Evolutionary conservation across 441 rosid genomes (phyloP), one percentile per base, ranked within the genome.

Genomic region (Dalechampia spathulata): DNA sequence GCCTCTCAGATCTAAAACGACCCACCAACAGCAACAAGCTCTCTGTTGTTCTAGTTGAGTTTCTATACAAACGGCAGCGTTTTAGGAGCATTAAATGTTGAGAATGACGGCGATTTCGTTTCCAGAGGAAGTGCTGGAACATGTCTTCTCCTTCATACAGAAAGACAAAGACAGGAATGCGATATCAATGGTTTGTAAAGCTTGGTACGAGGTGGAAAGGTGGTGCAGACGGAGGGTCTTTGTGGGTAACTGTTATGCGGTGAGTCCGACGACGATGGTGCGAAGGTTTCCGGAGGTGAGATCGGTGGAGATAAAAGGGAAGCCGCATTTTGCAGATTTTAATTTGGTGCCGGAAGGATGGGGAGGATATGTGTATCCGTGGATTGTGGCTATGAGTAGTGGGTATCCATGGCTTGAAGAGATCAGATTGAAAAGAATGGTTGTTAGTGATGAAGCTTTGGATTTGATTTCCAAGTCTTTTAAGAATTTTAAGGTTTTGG

Each of bases 281-380:
- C 49, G 73, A 43, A 73, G 96, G 75, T 90, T 90, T 70, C 98
- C 92, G 37, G 82, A 78, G 38, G 55, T 87, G 62, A 82, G 95
- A 78, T 85, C 95, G 73, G 47, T 90, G 41, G 83, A 75, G 80
- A 73, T 90, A 20, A 90, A 90, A 52, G 98, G 98, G 58, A 90
- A 90, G 74, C 96, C 98, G 20, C 94, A 87, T 74, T 90, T 90
- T 19, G 94, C 96, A 0, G 98, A 91, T 67, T 91, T 85, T 72
- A 74, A 81, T 67, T 74, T 91, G 55, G 96, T 91, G n/a, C 98
- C 98, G 5, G 92, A 83, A 0, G 92, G 95, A 6, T 91, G 98
- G 98, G 98, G 98, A 15, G 98, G 87, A 13, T 77, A 76, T 70
- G 78, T 82, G 19, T 59, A 50, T 64, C 92, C 96, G 2, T 90